Evolutionary conservation across 495 filamentous ascomycete species (phyloP).

Genomic region (Penicillium waksmanii): DNA sequence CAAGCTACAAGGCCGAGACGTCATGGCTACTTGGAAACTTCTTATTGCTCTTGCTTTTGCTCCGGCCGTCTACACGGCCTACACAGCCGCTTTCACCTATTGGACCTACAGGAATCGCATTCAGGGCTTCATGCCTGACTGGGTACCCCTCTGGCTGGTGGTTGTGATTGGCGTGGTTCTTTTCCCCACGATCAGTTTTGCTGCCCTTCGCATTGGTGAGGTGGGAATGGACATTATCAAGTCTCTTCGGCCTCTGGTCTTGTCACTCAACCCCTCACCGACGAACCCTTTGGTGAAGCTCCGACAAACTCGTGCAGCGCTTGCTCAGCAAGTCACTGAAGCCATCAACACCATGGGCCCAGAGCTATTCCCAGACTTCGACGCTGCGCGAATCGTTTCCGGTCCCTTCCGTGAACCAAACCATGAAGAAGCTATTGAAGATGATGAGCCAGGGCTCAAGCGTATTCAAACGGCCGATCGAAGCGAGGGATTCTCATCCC

Average conservation of each 20-base stretch:
- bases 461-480: constrained; percentile 24
- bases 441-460: constrained; percentile 29
- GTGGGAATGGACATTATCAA: constrained; percentile 98
- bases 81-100: constrained; percentile 71
- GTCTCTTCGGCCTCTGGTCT: constrained; percentile 85
- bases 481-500: constrained; percentile 36
- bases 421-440: constrained; percentile 24
- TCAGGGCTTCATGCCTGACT: constrained; percentile 75
- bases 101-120: constrained; percentile 82
- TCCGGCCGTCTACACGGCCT: constrained; percentile 81
- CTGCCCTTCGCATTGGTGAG: constrained; percentile 92
- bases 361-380: constrained; percentile 96
- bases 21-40: constrained; percentile 98
- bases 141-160: constrained; percentile 80
- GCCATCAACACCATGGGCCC: constrained; percentile 94
- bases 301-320: constrained; percentile 67
- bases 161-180: constrained; percentile 71
- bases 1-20: constrained; percentile 90
- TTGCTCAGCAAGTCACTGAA: constrained; percentile 83
- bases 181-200: constrained; percentile 89
- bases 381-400: constrained; percentile 75
- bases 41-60: constrained; percentile 89
- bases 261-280: constrained; percentile 83
- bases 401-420: constrained; percentile 56
- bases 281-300: constrained; percentile 84